These are phyloP conservation scores for Termitomyces sp. DNA, from an alignment of 768 basidiomycete species.

Conservation along the genomic window DNA sequence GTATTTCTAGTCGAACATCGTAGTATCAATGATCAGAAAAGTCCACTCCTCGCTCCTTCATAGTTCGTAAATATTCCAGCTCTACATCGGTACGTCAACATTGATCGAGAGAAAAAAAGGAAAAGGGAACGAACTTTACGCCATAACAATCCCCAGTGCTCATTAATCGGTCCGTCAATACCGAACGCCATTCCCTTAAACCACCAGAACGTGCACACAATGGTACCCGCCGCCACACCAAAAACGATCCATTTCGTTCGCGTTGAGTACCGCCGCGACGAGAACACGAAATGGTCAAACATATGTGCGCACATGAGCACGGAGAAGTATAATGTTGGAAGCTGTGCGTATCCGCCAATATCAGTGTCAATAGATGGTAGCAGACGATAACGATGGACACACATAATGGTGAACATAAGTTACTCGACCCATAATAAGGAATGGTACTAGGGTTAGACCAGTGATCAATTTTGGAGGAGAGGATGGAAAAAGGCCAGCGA, in stretches of 20 bases:
- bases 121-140: slow-evolving; percentile 41
- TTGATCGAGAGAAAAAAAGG: not conserved
- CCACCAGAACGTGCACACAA: slow-evolving; percentile 91
- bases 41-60: not conserved
- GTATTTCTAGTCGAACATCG: slow-evolving; percentile 1
- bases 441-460: slow-evolving; percentile 59
- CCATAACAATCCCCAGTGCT: slow-evolving; percentile 80
- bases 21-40: slow-evolving; percentile 5
- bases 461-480: not conserved
- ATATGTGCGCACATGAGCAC: slow-evolving; percentile 89
- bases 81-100: slow-evolving; percentile 14
- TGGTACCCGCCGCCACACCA: slow-evolving; percentile 46
- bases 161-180: slow-evolving; percentile 80
- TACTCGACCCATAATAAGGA: slow-evolving; percentile 96
- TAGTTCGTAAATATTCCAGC: slow-evolving; percentile 27
- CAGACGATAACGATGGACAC: slow-evolving; percentile 23
- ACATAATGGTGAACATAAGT: slow-evolving; percentile 97
- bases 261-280: slow-evolving; percentile 54
- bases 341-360: slow-evolving; percentile 34
- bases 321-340: slow-evolving; percentile 95
- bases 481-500: slow-evolving; percentile 4
- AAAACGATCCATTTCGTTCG: slow-evolving; percentile 73
- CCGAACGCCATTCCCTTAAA: slow-evolving; percentile 89
- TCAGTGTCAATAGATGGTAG: not conserved
- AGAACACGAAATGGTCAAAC: slow-evolving; percentile 91